A percentile compares a stretch with the other conserved stretches of the same genome.
These are phyloP conservation scores for Dictyostelium brefeldianum DNA, from an alignment of 78 protist genomes.

Conservation along the genomic window DNA sequence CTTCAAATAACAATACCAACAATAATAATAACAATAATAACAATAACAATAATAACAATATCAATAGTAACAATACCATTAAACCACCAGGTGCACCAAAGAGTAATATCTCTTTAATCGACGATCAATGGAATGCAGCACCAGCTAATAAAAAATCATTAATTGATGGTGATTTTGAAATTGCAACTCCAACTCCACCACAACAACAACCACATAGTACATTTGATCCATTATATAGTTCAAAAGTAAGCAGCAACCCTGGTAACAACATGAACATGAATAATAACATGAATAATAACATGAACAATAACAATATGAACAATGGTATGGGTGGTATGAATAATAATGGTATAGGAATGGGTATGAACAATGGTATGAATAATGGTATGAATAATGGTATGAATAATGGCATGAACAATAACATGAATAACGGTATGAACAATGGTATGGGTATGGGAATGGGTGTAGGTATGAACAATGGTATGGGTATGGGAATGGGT, in stretches of 20 bases:
- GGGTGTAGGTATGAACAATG: constrained; percentile 1
- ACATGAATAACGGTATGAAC: constrained; percentile 2
- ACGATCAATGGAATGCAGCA: constrained; percentile 40
- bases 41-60: neutral
- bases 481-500: neutral
- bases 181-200: neutral
- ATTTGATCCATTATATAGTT: constrained; percentile 49
- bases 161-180: constrained; percentile 47
- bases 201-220: constrained; percentile 45
- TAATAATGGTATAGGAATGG: constrained; percentile 18
- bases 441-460: neutral
- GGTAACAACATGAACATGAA: neutral
- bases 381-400: neutral
- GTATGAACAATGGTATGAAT: neutral
- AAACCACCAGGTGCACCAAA: constrained; percentile 28
- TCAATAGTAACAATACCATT: neutral
- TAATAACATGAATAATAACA: neutral
- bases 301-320: constrained; percentile 9
- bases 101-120: constrained; percentile 31
- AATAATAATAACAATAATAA: neutral
- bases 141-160: constrained; percentile 24
- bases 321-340: neutral
- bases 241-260: neutral
- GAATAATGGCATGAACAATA: neutral
- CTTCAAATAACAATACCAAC: constrained; percentile 8